A percentile compares a stretch with the other conserved stretches of the same genome.
phyloP scores from a whole-genome alignment of 768 basidiomycete species.

The Chlorophyllum brunneum region DNA sequence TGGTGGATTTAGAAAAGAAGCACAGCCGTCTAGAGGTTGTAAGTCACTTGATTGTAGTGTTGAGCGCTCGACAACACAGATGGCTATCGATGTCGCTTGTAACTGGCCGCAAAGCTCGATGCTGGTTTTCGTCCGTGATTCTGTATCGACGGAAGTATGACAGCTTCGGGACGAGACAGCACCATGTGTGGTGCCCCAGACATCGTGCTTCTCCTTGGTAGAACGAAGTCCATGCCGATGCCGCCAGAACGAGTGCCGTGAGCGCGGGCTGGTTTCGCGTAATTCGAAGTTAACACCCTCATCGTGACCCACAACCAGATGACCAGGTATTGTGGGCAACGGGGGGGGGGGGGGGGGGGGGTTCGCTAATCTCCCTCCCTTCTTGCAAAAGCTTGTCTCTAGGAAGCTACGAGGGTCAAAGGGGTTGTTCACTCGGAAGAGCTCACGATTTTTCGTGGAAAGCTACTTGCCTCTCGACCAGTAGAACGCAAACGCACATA shows the following conservation, averaged over 20 bases:
- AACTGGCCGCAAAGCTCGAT: neutral
- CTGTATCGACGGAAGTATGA: neutral
- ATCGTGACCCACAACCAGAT: neutral
- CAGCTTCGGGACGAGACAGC: neutral
- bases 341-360: too few species aligned
- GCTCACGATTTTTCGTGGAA: too few species aligned
- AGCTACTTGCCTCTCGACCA: too few species aligned
- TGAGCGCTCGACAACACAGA: too few species aligned
- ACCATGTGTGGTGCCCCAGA: neutral
- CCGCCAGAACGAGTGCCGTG: too few species aligned
- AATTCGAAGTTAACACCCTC: neutral
- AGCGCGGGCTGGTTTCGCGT: too few species aligned
- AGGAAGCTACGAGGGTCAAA: too few species aligned
- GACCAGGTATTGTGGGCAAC: neutral
- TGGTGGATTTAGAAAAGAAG: neutral
- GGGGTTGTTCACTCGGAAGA: too few species aligned
- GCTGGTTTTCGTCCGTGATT: neutral
- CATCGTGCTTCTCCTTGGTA: neutral
- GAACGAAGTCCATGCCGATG: too few species aligned
- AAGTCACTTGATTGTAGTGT: conserved; percentile 4
- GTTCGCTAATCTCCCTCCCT: too few species aligned
- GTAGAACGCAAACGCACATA: too few species aligned
- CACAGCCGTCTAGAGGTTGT: neutral
- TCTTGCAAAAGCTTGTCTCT: neutral
- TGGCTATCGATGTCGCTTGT: neutral